Evolutionary conservation across 2,329 filamentous ascomycete species (phyloP).

Genomic region (Pseudogymnoascus sp.): DNA sequence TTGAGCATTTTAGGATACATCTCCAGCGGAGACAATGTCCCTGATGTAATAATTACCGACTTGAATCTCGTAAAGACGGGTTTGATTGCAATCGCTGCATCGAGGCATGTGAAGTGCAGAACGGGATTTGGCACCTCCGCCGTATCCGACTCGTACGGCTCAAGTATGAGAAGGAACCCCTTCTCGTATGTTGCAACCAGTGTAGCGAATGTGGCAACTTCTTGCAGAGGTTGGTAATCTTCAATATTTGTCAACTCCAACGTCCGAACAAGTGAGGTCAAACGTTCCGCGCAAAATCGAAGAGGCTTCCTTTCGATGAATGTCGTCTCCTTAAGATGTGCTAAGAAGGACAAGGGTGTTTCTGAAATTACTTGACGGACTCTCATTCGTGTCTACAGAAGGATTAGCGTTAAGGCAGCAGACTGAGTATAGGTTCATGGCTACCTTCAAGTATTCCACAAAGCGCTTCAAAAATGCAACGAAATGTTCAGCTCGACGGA

Average conservation of each 20-base stretch:
- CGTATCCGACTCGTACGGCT: conserved; percentile 91
- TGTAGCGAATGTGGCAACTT: conserved; percentile 95
- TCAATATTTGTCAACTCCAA: conserved; percentile 96
- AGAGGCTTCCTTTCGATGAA: conserved; percentile 97
- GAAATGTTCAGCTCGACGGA: conserved; percentile 91
- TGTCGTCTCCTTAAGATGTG: conserved; percentile 88
- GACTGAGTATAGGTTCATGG: background rate
- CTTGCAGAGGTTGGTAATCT: conserved; percentile 92
- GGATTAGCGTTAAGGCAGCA: background rate
- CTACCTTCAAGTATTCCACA: conserved; percentile 84
- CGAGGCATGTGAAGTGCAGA: conserved; percentile 93
- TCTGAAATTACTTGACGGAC: conserved; percentile 95
- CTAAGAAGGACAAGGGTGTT: conserved; percentile 86
- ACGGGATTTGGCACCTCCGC: conserved; percentile 94
- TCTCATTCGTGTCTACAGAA: conserved; percentile 82
- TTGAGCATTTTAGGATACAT: conserved; percentile 99
- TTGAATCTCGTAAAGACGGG: conserved; percentile 96
- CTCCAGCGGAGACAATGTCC: conserved; percentile 91
- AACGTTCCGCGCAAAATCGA: conserved; percentile 85
- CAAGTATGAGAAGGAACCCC: conserved; percentile 91
- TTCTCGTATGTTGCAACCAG: conserved; percentile 95
- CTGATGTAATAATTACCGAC: conserved; percentile 96
- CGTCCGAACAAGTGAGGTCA: conserved; percentile 90
- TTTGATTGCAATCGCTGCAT: conserved; percentile 95
- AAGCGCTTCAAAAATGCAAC: conserved; percentile 91